A percentile compares a stretch with the other conserved stretches of the same genome.
Conservation (phyloP, 352 stramenopile genomes). For the Globisporangium spiculum region DNA sequence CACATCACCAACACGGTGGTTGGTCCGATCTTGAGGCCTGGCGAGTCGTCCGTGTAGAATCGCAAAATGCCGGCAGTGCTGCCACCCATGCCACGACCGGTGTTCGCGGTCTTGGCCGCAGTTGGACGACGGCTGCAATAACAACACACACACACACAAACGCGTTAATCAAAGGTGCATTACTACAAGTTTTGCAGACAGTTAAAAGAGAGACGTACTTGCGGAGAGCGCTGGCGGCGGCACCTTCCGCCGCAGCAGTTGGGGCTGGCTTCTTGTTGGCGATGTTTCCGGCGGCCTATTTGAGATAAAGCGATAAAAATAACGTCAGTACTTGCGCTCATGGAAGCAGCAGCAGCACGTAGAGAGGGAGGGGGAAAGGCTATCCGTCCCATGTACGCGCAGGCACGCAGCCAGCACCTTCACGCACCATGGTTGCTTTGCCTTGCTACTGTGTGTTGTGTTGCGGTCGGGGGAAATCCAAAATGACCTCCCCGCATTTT, state of each 20-base stretch:
- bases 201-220: constrained; percentile 36
- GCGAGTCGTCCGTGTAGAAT: constrained; percentile 97
- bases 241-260: constrained; percentile 51
- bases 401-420: neutral
- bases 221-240: constrained; percentile 65
- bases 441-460: constrained; percentile 2
- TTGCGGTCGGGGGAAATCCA: constrained; percentile 17
- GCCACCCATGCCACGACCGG: constrained; percentile 76
- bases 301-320: neutral
- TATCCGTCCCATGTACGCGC: neutral
- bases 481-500: constrained; percentile 16
- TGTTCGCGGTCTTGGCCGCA: constrained; percentile 55
- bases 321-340: neutral
- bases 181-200: neutral
- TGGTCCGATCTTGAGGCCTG: constrained; percentile 94
- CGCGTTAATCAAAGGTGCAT: neutral
- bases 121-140: constrained; percentile 51
- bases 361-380: neutral
- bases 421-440: constrained; percentile 14
- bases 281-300: constrained; percentile 39
- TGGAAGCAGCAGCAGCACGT: neutral
- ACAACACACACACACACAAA: constrained; percentile 1
- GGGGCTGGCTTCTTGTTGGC: constrained; percentile 68
- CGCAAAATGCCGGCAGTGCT: constrained; percentile 92
- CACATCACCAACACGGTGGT: constrained; percentile 95